Evolutionary conservation across 2,329 filamentous ascomycete genomes (phyloP).

Genomic region (Trichoderma gracile): DNA sequence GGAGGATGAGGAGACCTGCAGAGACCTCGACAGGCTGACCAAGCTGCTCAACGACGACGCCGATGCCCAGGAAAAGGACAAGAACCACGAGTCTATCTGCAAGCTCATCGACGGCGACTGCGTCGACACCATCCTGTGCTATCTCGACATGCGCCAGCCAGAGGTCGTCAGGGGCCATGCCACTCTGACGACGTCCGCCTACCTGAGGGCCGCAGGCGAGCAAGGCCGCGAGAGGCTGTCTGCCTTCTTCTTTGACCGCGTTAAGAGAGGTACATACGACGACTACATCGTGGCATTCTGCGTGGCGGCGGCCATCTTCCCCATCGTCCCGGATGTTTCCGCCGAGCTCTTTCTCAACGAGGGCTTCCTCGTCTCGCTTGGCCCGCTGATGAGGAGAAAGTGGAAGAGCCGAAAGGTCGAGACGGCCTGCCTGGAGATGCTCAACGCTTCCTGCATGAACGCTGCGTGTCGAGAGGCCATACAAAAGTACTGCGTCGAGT

Average conservation of each 20-base stretch:
- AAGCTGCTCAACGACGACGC: slow-evolving; percentile 60
- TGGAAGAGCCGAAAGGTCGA: slow-evolving; percentile 86
- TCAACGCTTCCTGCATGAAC: slow-evolving; percentile 90
- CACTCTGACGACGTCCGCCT: slow-evolving; percentile 77
- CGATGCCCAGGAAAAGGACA: slow-evolving; percentile 46
- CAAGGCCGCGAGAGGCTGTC: slow-evolving; percentile 69
- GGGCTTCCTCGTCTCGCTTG: slow-evolving; percentile 77
- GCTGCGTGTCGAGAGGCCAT: slow-evolving; percentile 79
- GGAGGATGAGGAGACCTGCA: slow-evolving; percentile 71
- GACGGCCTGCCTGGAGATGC: slow-evolving; percentile 80
- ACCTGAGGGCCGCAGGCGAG: slow-evolving; percentile 74
- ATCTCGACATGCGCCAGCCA: slow-evolving; percentile 80
- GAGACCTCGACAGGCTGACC: slow-evolving; percentile 59
- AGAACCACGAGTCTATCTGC: slow-evolving; percentile 52
- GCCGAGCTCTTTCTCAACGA: slow-evolving; percentile 82
- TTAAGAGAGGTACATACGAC: slow-evolving; percentile 76
- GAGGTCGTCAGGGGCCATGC: slow-evolving; percentile 76
- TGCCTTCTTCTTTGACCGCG: slow-evolving; percentile 70
- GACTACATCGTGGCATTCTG: slow-evolving; percentile 91
- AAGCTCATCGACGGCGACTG: slow-evolving; percentile 70
- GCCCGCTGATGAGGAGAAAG: slow-evolving; percentile 73
- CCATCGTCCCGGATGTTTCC: slow-evolving; percentile 74
- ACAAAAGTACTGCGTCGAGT: slow-evolving; percentile 78
- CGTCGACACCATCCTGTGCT: slow-evolving; percentile 82
- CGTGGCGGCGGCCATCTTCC: slow-evolving; percentile 85